Evolutionary conservation across 2,329 filamentous ascomycete species (phyloP).

Genomic region (Botrytis deweyae): DNA sequence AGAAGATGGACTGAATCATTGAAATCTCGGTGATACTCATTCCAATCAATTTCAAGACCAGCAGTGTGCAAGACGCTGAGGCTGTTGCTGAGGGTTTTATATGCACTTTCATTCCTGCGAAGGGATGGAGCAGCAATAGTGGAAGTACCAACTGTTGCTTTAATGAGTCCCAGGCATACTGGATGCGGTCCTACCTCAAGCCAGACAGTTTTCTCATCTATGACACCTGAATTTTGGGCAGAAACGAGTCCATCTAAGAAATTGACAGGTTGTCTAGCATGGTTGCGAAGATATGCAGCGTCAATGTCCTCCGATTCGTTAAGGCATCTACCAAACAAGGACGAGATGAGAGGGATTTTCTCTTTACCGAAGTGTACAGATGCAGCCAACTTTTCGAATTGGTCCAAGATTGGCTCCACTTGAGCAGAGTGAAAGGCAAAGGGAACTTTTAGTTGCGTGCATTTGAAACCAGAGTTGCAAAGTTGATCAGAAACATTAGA

Average conservation of each 20-base stretch:
- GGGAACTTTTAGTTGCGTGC: slow-evolving; percentile 59
- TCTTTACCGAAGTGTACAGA: slow-evolving; percentile 55
- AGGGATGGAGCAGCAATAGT: slow-evolving; percentile 59
- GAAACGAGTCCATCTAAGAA: slow-evolving; percentile 60
- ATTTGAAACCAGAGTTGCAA: slow-evolving; percentile 45
- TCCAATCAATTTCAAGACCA: slow-evolving; percentile 66
- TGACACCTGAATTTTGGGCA: slow-evolving; percentile 57
- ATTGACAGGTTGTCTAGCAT: slow-evolving; percentile 64
- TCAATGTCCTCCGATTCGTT: slow-evolving; percentile 54
- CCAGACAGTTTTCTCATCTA: slow-evolving; percentile 67
- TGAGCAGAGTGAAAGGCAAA: slow-evolving; percentile 67
- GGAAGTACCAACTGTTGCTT: slow-evolving; percentile 53
- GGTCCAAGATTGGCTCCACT: slow-evolving; percentile 59
- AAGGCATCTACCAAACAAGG: slow-evolving; percentile 60
- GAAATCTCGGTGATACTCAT: slow-evolving; percentile 66
- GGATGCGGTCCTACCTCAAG: slow-evolving; percentile 75
- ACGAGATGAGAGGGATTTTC: slow-evolving; percentile 62
- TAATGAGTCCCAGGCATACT: slow-evolving; percentile 67
- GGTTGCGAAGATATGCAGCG: slow-evolving; percentile 61
- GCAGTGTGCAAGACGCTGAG: slow-evolving; percentile 59
- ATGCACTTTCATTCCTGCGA: slow-evolving; percentile 60
- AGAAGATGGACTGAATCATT: slow-evolving; percentile 57
- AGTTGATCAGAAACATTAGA: slow-evolving; percentile 47
- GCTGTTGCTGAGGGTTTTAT: slow-evolving; percentile 60
- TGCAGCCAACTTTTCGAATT: slow-evolving; percentile 54